phyloP scores from a whole-genome alignment of 208 protist species.

The Leishmania martiniquensis region DNA sequence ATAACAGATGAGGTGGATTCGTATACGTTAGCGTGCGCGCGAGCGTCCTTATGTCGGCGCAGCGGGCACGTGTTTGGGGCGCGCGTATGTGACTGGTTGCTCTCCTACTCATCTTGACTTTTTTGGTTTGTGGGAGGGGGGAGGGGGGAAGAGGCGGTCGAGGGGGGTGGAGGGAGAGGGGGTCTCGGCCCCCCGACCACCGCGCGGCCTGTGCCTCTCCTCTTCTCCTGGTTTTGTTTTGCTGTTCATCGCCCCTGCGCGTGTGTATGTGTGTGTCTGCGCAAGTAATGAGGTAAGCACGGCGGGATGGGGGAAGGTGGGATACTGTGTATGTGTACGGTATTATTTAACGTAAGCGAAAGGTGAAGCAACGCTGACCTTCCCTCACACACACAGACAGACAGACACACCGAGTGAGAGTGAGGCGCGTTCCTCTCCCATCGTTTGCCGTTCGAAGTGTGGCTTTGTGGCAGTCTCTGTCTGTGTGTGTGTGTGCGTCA shows the following conservation, averaged over 20 bases:
- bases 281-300: neutral
- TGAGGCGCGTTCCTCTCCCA: neutral
- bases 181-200: too few species aligned
- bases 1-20: too few species aligned
- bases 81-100: too few species aligned
- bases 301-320: neutral
- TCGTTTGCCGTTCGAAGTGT: neutral
- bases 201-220: too few species aligned
- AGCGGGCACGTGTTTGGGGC: too few species aligned
- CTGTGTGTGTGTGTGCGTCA: neutral
- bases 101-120: too few species aligned
- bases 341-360: neutral
- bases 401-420: neutral
- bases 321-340: neutral
- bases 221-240: too few species aligned
- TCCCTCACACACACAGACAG: neutral
- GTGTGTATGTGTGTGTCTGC: conserved; percentile 7
- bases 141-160: too few species aligned
- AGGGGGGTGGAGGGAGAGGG: too few species aligned
- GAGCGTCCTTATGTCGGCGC: neutral
- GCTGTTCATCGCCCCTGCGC: neutral
- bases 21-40: too few species aligned
- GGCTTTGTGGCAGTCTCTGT: conserved; percentile 8
- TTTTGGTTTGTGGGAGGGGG: too few species aligned
- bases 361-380: neutral